phyloP scores from a whole-genome alignment of 805 yeast genomes.

The Kluyveromyces aestuarii region DNA sequence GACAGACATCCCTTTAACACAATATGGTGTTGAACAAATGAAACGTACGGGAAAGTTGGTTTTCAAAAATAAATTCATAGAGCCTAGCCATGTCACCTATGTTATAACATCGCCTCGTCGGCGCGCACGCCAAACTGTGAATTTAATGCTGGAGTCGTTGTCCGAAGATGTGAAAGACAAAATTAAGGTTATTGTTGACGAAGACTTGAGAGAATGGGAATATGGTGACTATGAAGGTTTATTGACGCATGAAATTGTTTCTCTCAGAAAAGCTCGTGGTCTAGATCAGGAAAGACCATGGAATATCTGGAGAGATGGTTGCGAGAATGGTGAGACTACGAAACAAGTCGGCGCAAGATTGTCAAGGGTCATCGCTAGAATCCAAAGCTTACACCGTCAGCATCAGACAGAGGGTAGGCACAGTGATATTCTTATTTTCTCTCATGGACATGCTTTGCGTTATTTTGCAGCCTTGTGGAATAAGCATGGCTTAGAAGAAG shows the following conservation, averaged over 20 bases:
- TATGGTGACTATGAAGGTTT: constrained; percentile 94
- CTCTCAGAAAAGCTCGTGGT: constrained; percentile 50
- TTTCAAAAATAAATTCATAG: constrained; percentile 49
- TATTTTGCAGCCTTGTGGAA: constrained; percentile 90
- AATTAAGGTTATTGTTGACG: constrained; percentile 42
- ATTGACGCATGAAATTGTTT: constrained; percentile 55
- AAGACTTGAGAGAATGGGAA: constrained; percentile 88
- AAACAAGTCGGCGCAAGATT: constrained; percentile 60
- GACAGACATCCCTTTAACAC: constrained; percentile 75
- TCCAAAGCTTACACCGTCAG: constrained; percentile 49
- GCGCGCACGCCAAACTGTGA: constrained; percentile 70
- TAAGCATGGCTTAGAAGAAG: constrained; percentile 26
- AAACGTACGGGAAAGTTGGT: constrained; percentile 59
- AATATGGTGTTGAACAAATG: constrained; percentile 71
- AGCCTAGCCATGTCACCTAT: constrained; percentile 52
- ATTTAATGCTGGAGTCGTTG: constrained; percentile 47
- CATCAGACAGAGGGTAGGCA: constrained; percentile 42
- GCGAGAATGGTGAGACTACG: constrained; percentile 79
- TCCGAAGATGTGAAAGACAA: constrained; percentile 33
- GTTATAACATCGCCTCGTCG: constrained; percentile 74
- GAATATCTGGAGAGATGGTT: constrained; percentile 88
- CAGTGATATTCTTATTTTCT: constrained; percentile 75
- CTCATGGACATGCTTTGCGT: constrained; percentile 89
- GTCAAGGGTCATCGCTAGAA: constrained; percentile 57
- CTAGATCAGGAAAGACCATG: constrained; percentile 44